Conservation (phyloP, 202 grass and related monocot genomes). For the Setaria viridis region DNA sequence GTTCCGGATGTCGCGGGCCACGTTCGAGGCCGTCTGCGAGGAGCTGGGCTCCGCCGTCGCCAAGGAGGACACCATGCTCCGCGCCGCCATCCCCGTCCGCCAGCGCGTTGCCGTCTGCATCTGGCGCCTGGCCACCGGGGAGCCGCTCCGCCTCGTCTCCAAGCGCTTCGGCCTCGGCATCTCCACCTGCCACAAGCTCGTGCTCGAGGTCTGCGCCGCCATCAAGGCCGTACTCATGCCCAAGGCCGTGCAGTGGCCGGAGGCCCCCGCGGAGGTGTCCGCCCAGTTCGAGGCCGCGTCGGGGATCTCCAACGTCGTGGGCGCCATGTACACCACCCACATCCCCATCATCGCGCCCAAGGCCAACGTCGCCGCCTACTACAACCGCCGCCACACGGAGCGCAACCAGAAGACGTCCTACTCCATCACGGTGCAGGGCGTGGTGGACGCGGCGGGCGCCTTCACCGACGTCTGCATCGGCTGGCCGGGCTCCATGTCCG, state of each 20-base stretch:
- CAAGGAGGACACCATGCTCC: constrained; percentile 81
- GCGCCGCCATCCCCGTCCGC: constrained; percentile 75
- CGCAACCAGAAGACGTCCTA: constrained; percentile 78
- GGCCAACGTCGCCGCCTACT: constrained; percentile 64
- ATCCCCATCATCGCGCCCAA: constrained; percentile 79
- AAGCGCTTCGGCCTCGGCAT: constrained; percentile 76
- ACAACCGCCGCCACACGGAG: constrained; percentile 82
- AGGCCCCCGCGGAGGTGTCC: constrained; percentile 20
- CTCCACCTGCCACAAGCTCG: constrained; percentile 86
- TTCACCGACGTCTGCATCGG: constrained; percentile 83
- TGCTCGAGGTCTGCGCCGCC: constrained; percentile 73
- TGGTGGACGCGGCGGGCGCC: constrained; percentile 65
- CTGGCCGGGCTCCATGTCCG: constrained; percentile 60
- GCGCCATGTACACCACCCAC: constrained; percentile 84
- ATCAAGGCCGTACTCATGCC: constrained; percentile 69
- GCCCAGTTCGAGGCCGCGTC: constrained; percentile 51
- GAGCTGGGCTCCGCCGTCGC: constrained; percentile 60
- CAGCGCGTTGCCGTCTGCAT: constrained; percentile 83
- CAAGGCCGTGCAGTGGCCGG: constrained; percentile 58
- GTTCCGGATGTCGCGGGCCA: constrained; percentile 74
- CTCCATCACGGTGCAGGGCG: constrained; percentile 73
- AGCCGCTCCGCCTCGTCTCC: constrained; percentile 62
- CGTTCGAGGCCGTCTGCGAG: constrained; percentile 75
- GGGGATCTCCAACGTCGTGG: constrained; percentile 63
- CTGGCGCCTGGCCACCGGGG: constrained; percentile 81